Base-by-base conservation (phyloP, 1,139 yeast genomes). In the Blastobotrys buckinghamii region DNA sequence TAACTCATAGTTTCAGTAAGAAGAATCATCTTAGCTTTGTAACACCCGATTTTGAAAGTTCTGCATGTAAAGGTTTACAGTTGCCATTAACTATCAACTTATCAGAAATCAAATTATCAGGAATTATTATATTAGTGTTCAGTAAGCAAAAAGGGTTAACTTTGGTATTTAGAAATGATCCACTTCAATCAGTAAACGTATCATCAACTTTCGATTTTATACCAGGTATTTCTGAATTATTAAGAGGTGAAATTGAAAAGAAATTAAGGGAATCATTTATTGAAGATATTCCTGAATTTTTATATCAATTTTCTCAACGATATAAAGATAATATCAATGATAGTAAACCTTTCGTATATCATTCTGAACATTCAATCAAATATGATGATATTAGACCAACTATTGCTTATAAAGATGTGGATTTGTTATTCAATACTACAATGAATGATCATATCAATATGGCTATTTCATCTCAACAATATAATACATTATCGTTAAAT, bases 201-300 rank as follows among this genome's bases (percentile, higher is more conserved):
- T 75, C 79, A 49, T 82, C 89, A 2, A 80, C 89, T 20, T 82
- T 84, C 62, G 94, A 85, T 65, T 78, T 79, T 50, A 82, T 85
- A 37, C 84, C 82, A 50, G 88, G 85, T 1, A 77, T 84, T 55
- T 85, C 88, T 9, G 76, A 76, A 53, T 82, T 83, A 59, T 67
- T 85, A 49, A 85, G 81, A 56, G 73, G 73, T 42, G 86, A 83
- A 60, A 81, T 85, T 54, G 88, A 82, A 61, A 73, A 71, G 43
- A 87, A 83, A 61, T 78, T 85, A 42, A 66, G 86, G 50, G 92
- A 83, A 53, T 70, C 85, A 51, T 83, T 85, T 63, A 71, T 86
- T 56, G 94, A 85, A 62, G 83, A 87, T 44, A 72, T 85, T 45
- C 95, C 95, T 2, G 83, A 85, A 22, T 76, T 84, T 43, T 71